phyloP scores from a whole-genome alignment of 2,329 filamentous ascomycete species.

The Ophiostoma australiae region DNA sequence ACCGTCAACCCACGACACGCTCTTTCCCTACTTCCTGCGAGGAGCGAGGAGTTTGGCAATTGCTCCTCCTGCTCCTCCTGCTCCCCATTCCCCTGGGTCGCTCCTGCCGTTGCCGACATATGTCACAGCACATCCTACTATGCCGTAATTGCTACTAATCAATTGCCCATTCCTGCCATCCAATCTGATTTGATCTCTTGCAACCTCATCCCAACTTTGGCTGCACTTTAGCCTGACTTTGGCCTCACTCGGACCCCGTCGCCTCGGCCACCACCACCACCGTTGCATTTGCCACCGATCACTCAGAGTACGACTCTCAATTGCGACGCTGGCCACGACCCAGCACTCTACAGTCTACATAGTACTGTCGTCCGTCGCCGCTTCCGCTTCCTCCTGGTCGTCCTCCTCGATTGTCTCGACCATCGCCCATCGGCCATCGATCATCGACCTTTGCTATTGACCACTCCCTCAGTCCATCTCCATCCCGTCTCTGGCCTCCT shows the following conservation, averaged over 20 bases:
- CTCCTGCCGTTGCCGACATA: slow-evolving; percentile 5
- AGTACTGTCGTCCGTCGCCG: neutral
- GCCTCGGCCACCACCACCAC: too few relatives aligned
- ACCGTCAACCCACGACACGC: neutral
- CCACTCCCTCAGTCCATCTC: neutral
- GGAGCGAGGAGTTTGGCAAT: neutral
- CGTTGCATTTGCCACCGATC: neutral
- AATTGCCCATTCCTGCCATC: neutral
- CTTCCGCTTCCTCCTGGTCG: neutral
- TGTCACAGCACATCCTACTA: neutral
- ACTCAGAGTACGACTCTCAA: neutral
- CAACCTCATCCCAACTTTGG: neutral
- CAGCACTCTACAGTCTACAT: neutral
- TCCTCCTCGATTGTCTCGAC: neutral
- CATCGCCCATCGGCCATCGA: neutral
- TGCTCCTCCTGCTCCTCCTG: neutral
- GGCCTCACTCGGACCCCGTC: neutral
- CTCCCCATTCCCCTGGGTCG: slow-evolving; percentile 10
- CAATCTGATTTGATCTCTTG: neutral
- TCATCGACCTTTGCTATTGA: neutral
- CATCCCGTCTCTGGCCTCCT: neutral
- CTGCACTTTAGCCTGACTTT: neutral
- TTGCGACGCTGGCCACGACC: neutral
- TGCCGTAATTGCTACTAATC: neutral
- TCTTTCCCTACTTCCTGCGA: neutral